Base-by-base conservation (phyloP, 2,329 filamentous ascomycete species). In the Lachnellula arida region DNA sequence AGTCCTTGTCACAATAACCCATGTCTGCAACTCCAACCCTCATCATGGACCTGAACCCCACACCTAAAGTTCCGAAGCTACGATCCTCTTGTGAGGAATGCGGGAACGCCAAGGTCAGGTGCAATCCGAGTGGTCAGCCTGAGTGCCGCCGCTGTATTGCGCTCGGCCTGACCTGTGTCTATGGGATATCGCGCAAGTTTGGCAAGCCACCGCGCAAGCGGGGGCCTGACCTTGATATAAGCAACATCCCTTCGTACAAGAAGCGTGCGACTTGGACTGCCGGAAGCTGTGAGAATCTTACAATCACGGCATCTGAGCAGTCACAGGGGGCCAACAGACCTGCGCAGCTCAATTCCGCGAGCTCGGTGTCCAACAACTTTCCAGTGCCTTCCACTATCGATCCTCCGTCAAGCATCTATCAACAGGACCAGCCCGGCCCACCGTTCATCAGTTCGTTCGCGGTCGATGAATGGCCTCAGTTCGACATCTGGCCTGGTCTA, bases 51-150 rank as follows among this genome's bases (percentile, higher is more conserved):
- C 22, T 22, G 22, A 22, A 22, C 22, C 22, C 22, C 2, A 22
- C 22, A 49, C 32, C 28, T 49, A 22, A n/a, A 53, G 22, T n/a
- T 42, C 51, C 52, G 22, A 70, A 68, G 52, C 56, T 69, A 32
- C 65, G 68, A 54, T 64, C 63, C 19, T 65, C 62, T 58, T 70
- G 67, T 49, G 60, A 70, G 57, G 54, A 39, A 22, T 70, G 68
- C 49, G 68, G 67, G 44, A 49, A 47, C n/a, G 61, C 66, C 39
- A 70, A 70, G 47, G 60, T 69, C 43, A 70, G 63, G 58, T 70
- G 68, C 49, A 65, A 70, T 59, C 64, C 22, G 4, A 22, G 65
- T 48, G 51, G 49, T 14, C 64, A 59, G 3, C 67, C 68, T 37
- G 46, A 64, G 46, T 70, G 68, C 50, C 51, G 57, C n/a, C 68